Base-by-base conservation (phyloP, 1,284 basidiomycete species). In the Ceratobasidium sp. region DNA sequence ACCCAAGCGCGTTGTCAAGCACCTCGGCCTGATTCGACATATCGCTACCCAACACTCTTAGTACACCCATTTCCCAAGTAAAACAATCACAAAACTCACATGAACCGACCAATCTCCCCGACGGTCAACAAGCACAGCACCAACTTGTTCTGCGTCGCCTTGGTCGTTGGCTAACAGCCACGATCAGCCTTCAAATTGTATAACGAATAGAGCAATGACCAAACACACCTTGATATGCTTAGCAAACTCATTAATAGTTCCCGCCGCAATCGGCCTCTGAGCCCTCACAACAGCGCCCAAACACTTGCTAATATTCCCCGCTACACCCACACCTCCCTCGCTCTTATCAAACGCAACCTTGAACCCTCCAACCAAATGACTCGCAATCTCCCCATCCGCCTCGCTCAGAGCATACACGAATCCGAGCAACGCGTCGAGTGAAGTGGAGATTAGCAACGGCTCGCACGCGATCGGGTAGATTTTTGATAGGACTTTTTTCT, bases 61-160 rank as follows among this genome's bases (percentile, higher is more conserved):
- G 62, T 15, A 13, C 23, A 12, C 23, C 50, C 17, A 38, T 59
- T 2, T 1, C 23, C 40, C 12, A 26, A 5, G 17, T 10, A 28
- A 48, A 33, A 23, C 15, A 1, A 38, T 38, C 9, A 33, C 17
- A 28, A 26, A 33, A 82, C 92, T 81, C 80, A 96, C 95, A 94
- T 91, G 81, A 91, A 91, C 44, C 96, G 91, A 40, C 96, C 96
- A 50, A 98, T 89, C 84, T 98, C 96, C 73, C 96, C 96, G 67
- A 98, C 87, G 56, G 95, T 93, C 20, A 97, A 87, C 62, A 98
- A 87, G 79, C 94, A 94, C n/a, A 98, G 89, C 61, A 95, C 92
- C 23, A 93, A 87, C 56, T 91, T 87, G 0, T 90, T 87, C 28
- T 92, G 84, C 79, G 90, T 90, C 7, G 91, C 89, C 83, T 94